Conservation (phyloP, 495 filamentous ascomycete species). For the Aspergillus leporis region DNA sequence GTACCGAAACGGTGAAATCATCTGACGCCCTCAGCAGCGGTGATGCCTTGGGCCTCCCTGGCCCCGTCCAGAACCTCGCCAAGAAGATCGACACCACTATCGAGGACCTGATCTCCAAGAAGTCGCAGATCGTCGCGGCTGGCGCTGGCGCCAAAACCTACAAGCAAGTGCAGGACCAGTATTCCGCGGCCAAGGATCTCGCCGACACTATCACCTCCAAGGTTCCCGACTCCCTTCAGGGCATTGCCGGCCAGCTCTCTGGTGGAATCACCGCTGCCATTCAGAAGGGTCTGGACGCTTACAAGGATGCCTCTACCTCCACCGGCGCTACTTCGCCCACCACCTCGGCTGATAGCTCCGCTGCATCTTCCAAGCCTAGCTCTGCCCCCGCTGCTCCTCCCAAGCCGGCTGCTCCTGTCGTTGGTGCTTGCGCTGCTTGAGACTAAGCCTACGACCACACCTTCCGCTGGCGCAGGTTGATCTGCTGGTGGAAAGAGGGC, state of each 20-base stretch:
- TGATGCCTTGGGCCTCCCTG: conserved; percentile 11
- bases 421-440: no score
- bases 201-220: conserved; percentile 10
- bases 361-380: no score
- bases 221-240: conserved; percentile 11
- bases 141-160: conserved; percentile 13
- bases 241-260: conserved; percentile 7
- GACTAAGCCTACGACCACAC: no score
- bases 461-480: no score
- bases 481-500: no score
- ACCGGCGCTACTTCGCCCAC: no score
- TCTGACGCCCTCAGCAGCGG: background rate
- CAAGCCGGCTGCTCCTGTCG: no score
- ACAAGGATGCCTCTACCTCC: background rate
- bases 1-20: conserved; percentile 7
- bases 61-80: conserved; percentile 13
- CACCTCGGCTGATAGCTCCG: no score
- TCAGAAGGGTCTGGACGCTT: conserved; percentile 5
- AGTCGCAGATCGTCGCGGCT: conserved; percentile 9
- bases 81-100: conserved; percentile 9
- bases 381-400: no score
- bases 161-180: conserved; percentile 8
- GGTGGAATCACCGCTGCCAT: conserved; percentile 8
- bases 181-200: conserved; percentile 9
- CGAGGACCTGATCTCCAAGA: conserved; percentile 6